Evolutionary conservation across 2,329 filamentous ascomycete genomes (phyloP).

Genomic region (Immersiporthe knoxdaviesiana): DNA sequence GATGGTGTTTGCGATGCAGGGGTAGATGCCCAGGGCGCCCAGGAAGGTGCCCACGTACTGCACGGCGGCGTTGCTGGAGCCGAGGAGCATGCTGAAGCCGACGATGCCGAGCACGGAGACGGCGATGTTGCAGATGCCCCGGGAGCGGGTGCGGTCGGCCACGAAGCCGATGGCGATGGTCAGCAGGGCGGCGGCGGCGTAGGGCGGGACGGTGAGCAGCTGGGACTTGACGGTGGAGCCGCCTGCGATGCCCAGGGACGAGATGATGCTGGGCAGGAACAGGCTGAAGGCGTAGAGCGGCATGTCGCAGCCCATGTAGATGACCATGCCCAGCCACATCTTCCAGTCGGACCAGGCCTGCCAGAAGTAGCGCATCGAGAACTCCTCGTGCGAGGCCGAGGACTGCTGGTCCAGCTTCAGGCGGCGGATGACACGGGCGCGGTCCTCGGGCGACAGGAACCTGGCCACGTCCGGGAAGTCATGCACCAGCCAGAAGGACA

Average conservation of each 20-base stretch:
- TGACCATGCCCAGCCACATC: slow-evolving; percentile 57
- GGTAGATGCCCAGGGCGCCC: slow-evolving; percentile 86
- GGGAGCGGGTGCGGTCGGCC: slow-evolving; percentile 72
- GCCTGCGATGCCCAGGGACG: slow-evolving; percentile 44
- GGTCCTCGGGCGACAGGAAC: slow-evolving; percentile 70
- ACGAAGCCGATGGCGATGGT: slow-evolving; percentile 73
- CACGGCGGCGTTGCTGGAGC: slow-evolving; percentile 63
- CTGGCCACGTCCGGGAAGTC: slow-evolving; percentile 76
- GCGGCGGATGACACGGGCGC: slow-evolving; percentile 68
- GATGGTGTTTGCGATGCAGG: slow-evolving; percentile 84
- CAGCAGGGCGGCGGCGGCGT: slow-evolving; percentile 69
- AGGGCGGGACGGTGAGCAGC: slow-evolving; percentile 75
- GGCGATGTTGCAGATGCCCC: slow-evolving; percentile 80
- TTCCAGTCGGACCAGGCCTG: slow-evolving; percentile 77
- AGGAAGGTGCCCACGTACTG: slow-evolving; percentile 86
- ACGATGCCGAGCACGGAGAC: slow-evolving; percentile 71
- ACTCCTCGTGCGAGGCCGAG: slow-evolving; percentile 69
- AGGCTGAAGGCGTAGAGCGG: slow-evolving; percentile 57
- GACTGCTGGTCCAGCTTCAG: slow-evolving; percentile 70
- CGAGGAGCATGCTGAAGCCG: slow-evolving; percentile 81
- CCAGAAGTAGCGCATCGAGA: slow-evolving; percentile 72
- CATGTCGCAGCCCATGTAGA: slow-evolving; percentile 53
- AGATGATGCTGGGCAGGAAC: slow-evolving; percentile 62
- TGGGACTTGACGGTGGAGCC: slow-evolving; percentile 55
- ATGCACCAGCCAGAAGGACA: slow-evolving; percentile 73